A percentile compares a stretch with the other conserved stretches of the same genome.
Evolutionary conservation across 2,329 filamentous ascomycete genomes (phyloP).

Genomic region (Aspergillus fijiensis): DNA sequence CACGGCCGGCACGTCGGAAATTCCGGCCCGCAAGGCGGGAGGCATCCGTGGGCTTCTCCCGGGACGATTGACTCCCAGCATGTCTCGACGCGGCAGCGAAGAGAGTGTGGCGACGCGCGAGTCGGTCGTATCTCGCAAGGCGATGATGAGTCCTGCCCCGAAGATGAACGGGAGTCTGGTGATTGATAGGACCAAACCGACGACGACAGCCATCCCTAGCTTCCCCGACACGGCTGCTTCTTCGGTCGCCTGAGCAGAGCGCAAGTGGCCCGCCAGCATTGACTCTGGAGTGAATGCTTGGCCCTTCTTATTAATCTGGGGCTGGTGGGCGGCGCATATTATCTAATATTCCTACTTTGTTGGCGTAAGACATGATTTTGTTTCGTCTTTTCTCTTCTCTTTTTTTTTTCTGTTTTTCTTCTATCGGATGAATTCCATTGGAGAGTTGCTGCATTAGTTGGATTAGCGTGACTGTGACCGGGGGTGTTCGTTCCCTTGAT

Average conservation of each 20-base stretch:
- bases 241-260: slow-evolving; percentile 19
- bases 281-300: too few species aligned
- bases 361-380: neutral
- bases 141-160: slow-evolving; percentile 24
- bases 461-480: neutral
- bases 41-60: slow-evolving; percentile 51
- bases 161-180: slow-evolving; percentile 28
- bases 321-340: neutral
- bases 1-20: slow-evolving; percentile 69
- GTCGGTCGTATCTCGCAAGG: slow-evolving; percentile 27
- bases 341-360: neutral
- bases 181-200: slow-evolving; percentile 23
- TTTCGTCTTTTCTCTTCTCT: neutral
- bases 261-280: neutral
- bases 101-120: slow-evolving; percentile 41
- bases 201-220: slow-evolving; percentile 5
- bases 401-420: too few species aligned
- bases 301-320: too few species aligned
- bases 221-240: slow-evolving; percentile 15
- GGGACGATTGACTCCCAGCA: slow-evolving; percentile 36
- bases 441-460: neutral
- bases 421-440: neutral
- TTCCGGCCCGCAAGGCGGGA: slow-evolving; percentile 57
- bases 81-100: slow-evolving; percentile 42
- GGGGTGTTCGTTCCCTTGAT: neutral